These are phyloP conservation scores for Inonotus obliquus DNA, from an alignment of 1,284 basidiomycete species.

Conservation along the genomic window DNA sequence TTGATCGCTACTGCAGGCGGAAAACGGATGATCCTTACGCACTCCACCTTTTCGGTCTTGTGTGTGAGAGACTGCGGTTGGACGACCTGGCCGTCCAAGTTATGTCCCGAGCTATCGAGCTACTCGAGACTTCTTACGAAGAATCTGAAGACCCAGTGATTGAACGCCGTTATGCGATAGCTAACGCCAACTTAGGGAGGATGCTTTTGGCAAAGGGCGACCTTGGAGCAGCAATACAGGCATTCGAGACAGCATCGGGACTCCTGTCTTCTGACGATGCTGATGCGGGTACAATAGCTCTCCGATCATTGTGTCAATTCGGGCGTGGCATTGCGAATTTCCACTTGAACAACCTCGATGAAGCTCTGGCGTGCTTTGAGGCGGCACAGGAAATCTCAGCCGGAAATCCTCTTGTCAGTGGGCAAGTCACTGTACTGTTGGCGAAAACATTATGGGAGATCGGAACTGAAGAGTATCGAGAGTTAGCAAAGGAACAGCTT, in stretches of 20 bases:
- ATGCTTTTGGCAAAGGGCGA: constrained; percentile 60
- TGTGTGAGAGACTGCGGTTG: constrained; percentile 83
- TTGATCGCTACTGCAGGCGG: constrained; percentile 72
- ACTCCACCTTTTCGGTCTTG: constrained; percentile 80
- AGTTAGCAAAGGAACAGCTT: constrained; percentile 75
- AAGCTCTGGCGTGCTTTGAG: constrained; percentile 65
- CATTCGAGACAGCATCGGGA: constrained; percentile 70
- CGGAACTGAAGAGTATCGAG: constrained; percentile 68
- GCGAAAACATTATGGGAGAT: constrained; percentile 81
- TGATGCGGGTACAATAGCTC: constrained; percentile 27
- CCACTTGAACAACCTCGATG: constrained; percentile 58
- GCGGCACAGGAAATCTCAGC: constrained; percentile 53
- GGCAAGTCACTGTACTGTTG: constrained; percentile 73
- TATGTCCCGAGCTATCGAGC: constrained; percentile 59
- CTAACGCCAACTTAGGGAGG: constrained; percentile 81
- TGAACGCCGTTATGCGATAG: constrained; percentile 78
- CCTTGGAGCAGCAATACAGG: constrained; percentile 58
- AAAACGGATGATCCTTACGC: constrained; percentile 70
- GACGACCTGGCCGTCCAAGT: constrained; percentile 55
- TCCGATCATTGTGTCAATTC: constrained; percentile 66
- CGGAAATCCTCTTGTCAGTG: constrained; percentile 45
- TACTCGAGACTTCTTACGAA: constrained; percentile 88
- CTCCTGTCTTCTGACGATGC: constrained; percentile 57
- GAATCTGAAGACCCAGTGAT: constrained; percentile 73
- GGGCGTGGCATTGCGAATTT: constrained; percentile 71